Conservation (phyloP, 495 filamentous ascomycete species). For the Astrothelium subdiscretum region DNA sequence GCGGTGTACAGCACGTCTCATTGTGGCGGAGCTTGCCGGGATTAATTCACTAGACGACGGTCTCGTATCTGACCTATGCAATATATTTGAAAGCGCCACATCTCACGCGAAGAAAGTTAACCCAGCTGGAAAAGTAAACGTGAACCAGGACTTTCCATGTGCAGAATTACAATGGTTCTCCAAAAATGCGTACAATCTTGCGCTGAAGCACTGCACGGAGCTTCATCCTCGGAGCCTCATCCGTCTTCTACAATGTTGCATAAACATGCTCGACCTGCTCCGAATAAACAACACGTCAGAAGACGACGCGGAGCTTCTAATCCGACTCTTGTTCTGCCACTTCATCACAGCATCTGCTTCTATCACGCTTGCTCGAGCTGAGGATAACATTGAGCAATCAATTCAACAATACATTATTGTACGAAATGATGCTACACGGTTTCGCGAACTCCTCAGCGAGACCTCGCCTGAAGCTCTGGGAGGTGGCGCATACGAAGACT, state of each 20-base stretch:
- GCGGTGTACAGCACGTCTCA: constrained; percentile 49
- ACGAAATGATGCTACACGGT: constrained; percentile 44
- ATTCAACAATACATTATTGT: constrained; percentile 48
- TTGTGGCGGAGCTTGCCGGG: constrained; percentile 41
- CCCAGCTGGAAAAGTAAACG: constrained; percentile 18
- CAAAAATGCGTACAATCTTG: constrained; percentile 64
- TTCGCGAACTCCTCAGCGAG: constrained; percentile 31
- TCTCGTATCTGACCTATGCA: constrained; percentile 42
- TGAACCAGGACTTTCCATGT: constrained; percentile 37
- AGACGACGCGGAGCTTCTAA: constrained; percentile 36
- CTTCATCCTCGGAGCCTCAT: constrained; percentile 43
- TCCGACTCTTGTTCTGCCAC: constrained; percentile 53
- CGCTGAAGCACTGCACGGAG: constrained; percentile 44
- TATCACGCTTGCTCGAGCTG: constrained; percentile 49
- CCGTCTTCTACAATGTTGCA: constrained; percentile 47
- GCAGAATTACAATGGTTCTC: constrained; percentile 73
- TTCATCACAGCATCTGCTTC: constrained; percentile 54
- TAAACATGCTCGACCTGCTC: constrained; percentile 49
- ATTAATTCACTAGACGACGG: constrained; percentile 17
- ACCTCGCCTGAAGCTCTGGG: constrained; percentile 23
- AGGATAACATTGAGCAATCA: constrained; percentile 45
- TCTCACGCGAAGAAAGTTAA: constrained; percentile 32
- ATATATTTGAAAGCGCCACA: constrained; percentile 46
- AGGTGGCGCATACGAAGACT: background rate
- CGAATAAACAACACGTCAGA: constrained; percentile 36